phyloP scores from a whole-genome alignment of 2,329 filamentous ascomycete species.

The Exophiala sp. region DNA sequence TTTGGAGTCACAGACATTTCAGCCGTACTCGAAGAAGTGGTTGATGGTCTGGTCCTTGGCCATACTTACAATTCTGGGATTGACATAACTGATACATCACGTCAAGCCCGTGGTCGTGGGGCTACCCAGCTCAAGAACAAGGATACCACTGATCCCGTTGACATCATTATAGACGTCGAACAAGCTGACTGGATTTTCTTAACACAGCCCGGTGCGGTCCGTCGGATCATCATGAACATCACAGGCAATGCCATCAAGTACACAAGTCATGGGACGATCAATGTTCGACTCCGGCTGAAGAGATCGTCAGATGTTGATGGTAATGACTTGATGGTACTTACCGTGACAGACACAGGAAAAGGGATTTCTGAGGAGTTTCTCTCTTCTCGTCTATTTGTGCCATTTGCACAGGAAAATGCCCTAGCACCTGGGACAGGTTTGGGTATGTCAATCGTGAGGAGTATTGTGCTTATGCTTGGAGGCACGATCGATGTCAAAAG shows the following conservation, averaged over 20 bases:
- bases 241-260: conserved; percentile 39
- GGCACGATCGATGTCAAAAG: conserved; percentile 54
- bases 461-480: conserved; percentile 55
- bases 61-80: conserved; percentile 12
- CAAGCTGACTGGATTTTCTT: conserved; percentile 30
- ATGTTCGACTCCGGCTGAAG: conserved; percentile 29
- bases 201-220: conserved; percentile 29
- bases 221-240: conserved; percentile 38
- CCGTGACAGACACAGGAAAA: conserved; percentile 59
- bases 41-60: conserved; percentile 21
- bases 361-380: conserved; percentile 62
- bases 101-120: conserved; percentile 3
- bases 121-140: neutral
- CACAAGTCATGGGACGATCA: conserved; percentile 34
- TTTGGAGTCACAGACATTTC: conserved; percentile 15
- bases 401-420: conserved; percentile 61
- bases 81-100: conserved; percentile 10
- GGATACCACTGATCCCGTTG: conserved; percentile 5
- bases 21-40: conserved; percentile 18
- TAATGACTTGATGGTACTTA: conserved; percentile 33
- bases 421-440: conserved; percentile 60
- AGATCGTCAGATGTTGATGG: conserved; percentile 13
- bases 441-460: conserved; percentile 60
- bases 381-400: conserved; percentile 54
- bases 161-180: conserved; percentile 29